These are phyloP conservation scores for Drosera spatulata DNA, from an alignment of 179 eudicot genomes.

Conservation along the genomic window DNA sequence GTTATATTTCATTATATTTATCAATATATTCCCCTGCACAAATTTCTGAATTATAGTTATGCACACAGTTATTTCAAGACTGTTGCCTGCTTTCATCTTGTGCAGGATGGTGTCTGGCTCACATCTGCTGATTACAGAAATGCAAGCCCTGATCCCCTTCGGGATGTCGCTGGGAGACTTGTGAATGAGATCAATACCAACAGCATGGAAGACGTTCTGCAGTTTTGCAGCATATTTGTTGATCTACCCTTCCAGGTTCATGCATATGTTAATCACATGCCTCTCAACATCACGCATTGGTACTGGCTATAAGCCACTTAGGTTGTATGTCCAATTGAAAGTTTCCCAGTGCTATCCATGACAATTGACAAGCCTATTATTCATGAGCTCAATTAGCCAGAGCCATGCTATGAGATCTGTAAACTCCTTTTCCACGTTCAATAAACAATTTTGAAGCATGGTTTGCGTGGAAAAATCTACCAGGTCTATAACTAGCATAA, in stretches of 20 bases:
- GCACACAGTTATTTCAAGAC: not conserved
- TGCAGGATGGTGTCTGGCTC: conserved; percentile 85
- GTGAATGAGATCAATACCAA: conserved; percentile 62
- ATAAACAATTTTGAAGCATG: too few species aligned
- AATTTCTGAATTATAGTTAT: too few species aligned
- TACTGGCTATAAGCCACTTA: not conserved
- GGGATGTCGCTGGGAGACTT: conserved; percentile 63
- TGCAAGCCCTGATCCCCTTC: conserved; percentile 84
- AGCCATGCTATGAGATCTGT: too few species aligned
- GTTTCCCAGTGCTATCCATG: too few species aligned
- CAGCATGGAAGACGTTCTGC: conserved; percentile 73
- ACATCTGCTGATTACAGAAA: conserved; percentile 57
- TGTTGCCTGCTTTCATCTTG: conserved; percentile 1
- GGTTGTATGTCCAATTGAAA: too few species aligned
- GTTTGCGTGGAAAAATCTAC: too few species aligned
- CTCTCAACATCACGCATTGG: not conserved
- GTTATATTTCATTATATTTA: too few species aligned
- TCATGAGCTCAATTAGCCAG: too few species aligned
- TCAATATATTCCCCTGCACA: too few species aligned
- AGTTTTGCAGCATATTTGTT: conserved; percentile 73
- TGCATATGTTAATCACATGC: not conserved
- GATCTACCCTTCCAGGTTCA: conserved; percentile 68
- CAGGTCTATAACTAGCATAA: too few species aligned
- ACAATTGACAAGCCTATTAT: too few species aligned
- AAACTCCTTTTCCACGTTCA: too few species aligned